Conservation (phyloP, 371 early-diverging fungal species). For the Syncephalis fuscata region DNA sequence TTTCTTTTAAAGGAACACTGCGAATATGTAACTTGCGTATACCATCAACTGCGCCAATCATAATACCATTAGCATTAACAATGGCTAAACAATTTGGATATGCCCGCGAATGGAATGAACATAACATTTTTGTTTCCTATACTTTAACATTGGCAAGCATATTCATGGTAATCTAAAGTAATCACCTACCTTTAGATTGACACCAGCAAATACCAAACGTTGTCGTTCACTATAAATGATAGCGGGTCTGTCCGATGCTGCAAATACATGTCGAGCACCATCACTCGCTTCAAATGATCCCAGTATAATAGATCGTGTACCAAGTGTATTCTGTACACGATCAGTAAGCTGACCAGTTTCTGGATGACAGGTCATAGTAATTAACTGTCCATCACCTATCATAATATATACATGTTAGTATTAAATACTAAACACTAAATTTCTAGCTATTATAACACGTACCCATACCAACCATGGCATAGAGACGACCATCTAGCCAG, state of each 20-base stretch:
- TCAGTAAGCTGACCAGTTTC: conserved; percentile 23
- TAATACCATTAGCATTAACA: conserved; percentile 31
- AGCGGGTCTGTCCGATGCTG: conserved; percentile 67
- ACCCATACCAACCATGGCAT: conserved; percentile 61
- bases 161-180: no score
- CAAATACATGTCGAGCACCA: conserved; percentile 46
- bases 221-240: conserved; percentile 45
- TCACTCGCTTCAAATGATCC: conserved; percentile 33
- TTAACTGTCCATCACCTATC: conserved; percentile 60
- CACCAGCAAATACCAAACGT: conserved; percentile 54
- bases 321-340: conserved; percentile 50
- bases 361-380: conserved; percentile 27
- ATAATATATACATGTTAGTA: not conserved
- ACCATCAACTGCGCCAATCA: conserved; percentile 57
- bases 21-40: conserved; percentile 70
- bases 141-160: not conserved
- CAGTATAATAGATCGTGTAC: conserved; percentile 58
- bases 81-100: conserved; percentile 46
- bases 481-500: conserved; percentile 34
- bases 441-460: conserved; percentile 2
- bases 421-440: not conserved
- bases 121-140: conserved; percentile 33
- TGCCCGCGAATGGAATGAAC: conserved; percentile 31
- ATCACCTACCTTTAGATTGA: conserved; percentile 44
- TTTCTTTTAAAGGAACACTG: conserved; percentile 44